A percentile compares a stretch with the other conserved stretches of the same genome.
Conservation (phyloP, 768 basidiomycete species). For the Hypholoma fasciculare region DNA sequence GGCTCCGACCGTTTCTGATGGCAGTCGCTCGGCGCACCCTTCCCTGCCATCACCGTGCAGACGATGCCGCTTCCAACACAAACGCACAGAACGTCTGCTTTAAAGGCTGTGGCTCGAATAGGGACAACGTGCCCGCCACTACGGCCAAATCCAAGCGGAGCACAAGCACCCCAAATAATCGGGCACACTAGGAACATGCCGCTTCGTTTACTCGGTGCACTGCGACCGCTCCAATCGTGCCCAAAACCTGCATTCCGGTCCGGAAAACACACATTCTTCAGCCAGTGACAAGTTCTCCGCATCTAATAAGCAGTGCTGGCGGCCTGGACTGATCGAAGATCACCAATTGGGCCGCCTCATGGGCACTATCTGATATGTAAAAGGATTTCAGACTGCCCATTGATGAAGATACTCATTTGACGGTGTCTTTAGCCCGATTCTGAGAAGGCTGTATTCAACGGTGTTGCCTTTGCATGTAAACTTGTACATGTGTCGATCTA, state of each 20-base stretch:
- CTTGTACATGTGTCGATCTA: too few relatives aligned
- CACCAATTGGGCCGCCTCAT: background rate
- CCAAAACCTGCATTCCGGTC: background rate
- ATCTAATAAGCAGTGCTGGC: background rate
- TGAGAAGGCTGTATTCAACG: too few relatives aligned
- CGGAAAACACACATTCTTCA: background rate
- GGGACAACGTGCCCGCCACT: background rate
- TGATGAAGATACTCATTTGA: too few relatives aligned
- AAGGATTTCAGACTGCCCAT: too few relatives aligned
- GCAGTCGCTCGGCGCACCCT: background rate
- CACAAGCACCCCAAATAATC: background rate
- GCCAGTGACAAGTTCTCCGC: background rate
- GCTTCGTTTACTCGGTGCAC: conserved; percentile 11
- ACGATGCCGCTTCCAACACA: background rate
- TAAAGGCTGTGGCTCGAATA: background rate
- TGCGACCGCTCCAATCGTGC: background rate
- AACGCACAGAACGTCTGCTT: background rate
- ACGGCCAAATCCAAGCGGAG: background rate
- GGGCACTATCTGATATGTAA: too few relatives aligned
- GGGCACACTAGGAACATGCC: background rate
- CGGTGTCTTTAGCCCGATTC: too few relatives aligned
- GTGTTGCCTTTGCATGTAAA: too few relatives aligned
- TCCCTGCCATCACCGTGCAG: conserved; percentile 2
- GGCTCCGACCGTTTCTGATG: conserved; percentile 7
- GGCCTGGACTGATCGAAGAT: background rate